These are phyloP conservation scores for Candida multigemmis DNA, from an alignment of 805 yeast species.

Conservation along the genomic window DNA sequence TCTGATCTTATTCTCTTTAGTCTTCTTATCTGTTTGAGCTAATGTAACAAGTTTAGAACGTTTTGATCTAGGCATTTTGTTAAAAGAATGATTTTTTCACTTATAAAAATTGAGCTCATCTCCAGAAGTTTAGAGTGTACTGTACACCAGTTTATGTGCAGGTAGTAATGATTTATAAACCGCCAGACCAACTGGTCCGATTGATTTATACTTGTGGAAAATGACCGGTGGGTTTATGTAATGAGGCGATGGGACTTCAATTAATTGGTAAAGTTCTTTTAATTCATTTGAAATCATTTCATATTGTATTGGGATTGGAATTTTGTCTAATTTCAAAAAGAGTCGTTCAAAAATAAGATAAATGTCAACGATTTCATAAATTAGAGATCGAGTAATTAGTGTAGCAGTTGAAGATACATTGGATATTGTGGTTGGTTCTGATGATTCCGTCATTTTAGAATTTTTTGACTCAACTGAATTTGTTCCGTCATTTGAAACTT, in stretches of 20 bases:
- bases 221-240: too few relatives aligned
- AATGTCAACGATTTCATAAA: constrained; percentile 5
- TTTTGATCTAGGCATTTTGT: constrained; percentile 87
- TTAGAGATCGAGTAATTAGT: too few relatives aligned
- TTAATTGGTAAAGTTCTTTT: constrained; percentile 1
- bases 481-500: too few relatives aligned
- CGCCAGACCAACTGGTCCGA: background rate
- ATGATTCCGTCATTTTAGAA: too few relatives aligned
- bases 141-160: background rate
- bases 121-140: constrained; percentile 4
- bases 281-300: constrained; percentile 8
- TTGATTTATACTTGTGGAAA: too few relatives aligned
- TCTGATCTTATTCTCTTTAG: constrained; percentile 83
- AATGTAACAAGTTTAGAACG: constrained; percentile 93
- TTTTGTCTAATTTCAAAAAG: constrained; percentile 6
- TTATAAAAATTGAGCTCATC: constrained; percentile 12
- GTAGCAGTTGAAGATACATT: too few relatives aligned
- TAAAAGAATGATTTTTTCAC: constrained; percentile 3
- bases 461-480: too few relatives aligned
- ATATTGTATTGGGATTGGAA: constrained; percentile 8
- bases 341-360: constrained; percentile 7
- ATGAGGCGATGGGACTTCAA: too few relatives aligned
- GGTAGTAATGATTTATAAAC: background rate
- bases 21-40: constrained; percentile 94
- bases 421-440: too few relatives aligned